These are phyloP conservation scores for Heteromeles arbutifolia DNA, from an alignment of 306 rosid species.

Conservation along the genomic window DNA sequence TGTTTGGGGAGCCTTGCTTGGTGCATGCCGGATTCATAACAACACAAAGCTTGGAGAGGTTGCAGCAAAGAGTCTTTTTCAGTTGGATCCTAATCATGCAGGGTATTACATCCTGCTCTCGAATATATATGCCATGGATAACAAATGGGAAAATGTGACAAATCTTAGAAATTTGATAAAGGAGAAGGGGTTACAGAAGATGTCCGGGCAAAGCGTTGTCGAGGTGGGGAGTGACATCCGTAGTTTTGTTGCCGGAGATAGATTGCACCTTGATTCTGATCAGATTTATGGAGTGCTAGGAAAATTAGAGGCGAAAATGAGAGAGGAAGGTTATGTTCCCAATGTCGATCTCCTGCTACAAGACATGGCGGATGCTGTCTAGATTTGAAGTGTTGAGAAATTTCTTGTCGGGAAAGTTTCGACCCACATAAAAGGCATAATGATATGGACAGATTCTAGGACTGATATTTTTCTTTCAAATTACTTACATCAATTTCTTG, in stretches of 20 bases:
- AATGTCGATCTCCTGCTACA: too few relatives aligned
- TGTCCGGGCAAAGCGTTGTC: constrained; percentile 46
- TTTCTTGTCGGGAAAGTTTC: constrained; percentile 3
- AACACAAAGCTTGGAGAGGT: constrained; percentile 57
- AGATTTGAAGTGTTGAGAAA: too few relatives aligned
- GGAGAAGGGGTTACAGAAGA: constrained; percentile 57
- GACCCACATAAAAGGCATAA: too few relatives aligned
- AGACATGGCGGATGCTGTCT: too few relatives aligned
- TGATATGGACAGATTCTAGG: constrained; percentile 11
- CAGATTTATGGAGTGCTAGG: too few relatives aligned
- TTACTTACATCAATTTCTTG: neutral
- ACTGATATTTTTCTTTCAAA: neutral
- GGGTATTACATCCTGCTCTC: constrained; percentile 61
- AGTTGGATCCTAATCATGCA: constrained; percentile 50
- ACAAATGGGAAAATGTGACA: constrained; percentile 57
- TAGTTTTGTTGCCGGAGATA: too few relatives aligned
- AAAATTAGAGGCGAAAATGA: too few relatives aligned
- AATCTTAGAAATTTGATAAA: constrained; percentile 47
- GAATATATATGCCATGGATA: constrained; percentile 54
- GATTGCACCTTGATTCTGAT: too few relatives aligned
- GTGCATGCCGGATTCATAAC: constrained; percentile 67
- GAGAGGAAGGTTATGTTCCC: too few relatives aligned
- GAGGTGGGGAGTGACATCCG: constrained; percentile 43
- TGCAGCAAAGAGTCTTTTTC: constrained; percentile 53
- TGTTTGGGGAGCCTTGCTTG: constrained; percentile 82